Percentiles rank a stretch among this genome's conserved stretches.
Evolutionary conservation across 345 rosid species (phyloP).

Genomic region (Rhizophora mangle): DNA sequence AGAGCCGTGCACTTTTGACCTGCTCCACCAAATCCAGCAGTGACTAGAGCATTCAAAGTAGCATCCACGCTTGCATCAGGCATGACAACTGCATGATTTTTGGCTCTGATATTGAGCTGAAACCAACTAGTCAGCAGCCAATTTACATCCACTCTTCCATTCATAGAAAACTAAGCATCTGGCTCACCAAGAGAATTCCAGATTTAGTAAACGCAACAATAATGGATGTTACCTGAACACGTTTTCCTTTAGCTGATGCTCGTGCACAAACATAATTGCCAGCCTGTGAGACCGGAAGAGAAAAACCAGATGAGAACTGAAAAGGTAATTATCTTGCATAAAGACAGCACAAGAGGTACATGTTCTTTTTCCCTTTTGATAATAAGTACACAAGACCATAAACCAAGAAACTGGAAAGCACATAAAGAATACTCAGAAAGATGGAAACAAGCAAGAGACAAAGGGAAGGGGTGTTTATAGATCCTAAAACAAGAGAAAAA

Average conservation of each 20-base stretch:
- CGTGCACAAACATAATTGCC: constrained; percentile 34
- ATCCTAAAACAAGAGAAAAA: background rate
- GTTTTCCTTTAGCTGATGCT: constrained; percentile 41
- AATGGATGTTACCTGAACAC: constrained; percentile 32
- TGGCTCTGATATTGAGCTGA: constrained; percentile 51
- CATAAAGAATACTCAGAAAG: too few species aligned
- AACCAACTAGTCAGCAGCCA: constrained; percentile 24
- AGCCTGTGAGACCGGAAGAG: constrained; percentile 24
- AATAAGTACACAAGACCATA: too few species aligned
- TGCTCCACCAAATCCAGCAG: constrained; percentile 61
- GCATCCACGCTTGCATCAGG: constrained; percentile 60
- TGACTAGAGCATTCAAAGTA: constrained; percentile 52
- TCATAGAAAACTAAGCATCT: background rate
- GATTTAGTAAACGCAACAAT: background rate
- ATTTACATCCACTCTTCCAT: constrained; percentile 2
- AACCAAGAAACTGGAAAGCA: too few species aligned
- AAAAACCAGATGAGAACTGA: background rate
- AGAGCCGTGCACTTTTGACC: constrained; percentile 59
- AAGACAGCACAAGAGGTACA: too few species aligned
- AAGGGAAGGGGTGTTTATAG: background rate
- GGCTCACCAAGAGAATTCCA: constrained; percentile 3
- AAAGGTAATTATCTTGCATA: too few species aligned
- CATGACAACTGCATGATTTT: constrained; percentile 59
- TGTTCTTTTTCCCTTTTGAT: too few species aligned
- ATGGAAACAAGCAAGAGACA: background rate